Evolutionary conservation across 805 yeast genomes (phyloP).

Genomic region (Ogataea pilisensis): DNA sequence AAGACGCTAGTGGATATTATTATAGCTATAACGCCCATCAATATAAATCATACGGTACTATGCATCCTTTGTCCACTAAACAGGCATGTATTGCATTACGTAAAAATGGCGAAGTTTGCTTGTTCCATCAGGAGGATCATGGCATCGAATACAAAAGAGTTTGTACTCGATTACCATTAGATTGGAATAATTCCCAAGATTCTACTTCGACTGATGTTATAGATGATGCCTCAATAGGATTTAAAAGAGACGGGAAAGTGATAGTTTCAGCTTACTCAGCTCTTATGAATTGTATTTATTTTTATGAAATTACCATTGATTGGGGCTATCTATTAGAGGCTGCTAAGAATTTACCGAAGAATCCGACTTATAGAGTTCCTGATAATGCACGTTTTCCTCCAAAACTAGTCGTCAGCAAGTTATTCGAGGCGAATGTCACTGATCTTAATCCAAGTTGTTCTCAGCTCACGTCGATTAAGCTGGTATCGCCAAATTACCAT

Average conservation of each 20-base stretch:
- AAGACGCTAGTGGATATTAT: slow-evolving; percentile 29
- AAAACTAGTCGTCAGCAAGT: slow-evolving; percentile 31
- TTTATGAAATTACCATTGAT: slow-evolving; percentile 42
- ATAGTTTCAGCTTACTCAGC: slow-evolving; percentile 40
- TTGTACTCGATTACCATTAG: slow-evolving; percentile 28
- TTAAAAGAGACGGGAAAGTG: slow-evolving; percentile 42
- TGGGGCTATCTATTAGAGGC: slow-evolving; percentile 55
- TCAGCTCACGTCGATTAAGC: slow-evolving; percentile 33
- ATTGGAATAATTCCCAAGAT: slow-evolving; percentile 11
- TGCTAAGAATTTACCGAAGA: slow-evolving; percentile 41
- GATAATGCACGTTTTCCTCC: slow-evolving; percentile 41
- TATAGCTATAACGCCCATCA: slow-evolving; percentile 58
- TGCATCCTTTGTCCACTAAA: slow-evolving; percentile 64
- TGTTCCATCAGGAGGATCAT: slow-evolving; percentile 64
- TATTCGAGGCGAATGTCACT: slow-evolving; percentile 24
- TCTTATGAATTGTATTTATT: slow-evolving; percentile 32
- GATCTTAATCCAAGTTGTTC: slow-evolving; percentile 28
- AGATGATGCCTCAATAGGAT: slow-evolving; percentile 47
- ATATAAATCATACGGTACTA: slow-evolving; percentile 53
- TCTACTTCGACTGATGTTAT: slow-evolving; percentile 15
- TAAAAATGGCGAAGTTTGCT: slow-evolving; percentile 52
- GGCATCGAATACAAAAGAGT: slow-evolving; percentile 51
- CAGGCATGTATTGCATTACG: slow-evolving; percentile 70
- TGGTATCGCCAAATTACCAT: slow-evolving; percentile 43
- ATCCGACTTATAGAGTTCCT: slow-evolving; percentile 50